Conservation (phyloP, 208 protist genomes). For the Trypanosoma caninum region DNA sequence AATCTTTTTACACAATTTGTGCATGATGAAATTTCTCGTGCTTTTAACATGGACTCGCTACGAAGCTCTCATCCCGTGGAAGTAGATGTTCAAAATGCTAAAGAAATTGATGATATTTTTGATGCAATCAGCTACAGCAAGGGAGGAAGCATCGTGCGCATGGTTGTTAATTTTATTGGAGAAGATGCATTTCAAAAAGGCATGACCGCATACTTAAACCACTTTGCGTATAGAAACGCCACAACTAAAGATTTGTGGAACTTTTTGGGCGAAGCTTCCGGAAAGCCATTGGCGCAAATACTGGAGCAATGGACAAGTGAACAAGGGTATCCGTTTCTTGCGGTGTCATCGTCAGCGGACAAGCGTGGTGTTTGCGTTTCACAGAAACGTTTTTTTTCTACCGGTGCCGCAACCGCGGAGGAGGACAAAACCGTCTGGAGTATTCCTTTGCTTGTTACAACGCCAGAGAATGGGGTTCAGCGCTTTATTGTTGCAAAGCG, state of each 20-base stretch:
- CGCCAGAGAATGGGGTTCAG: slow-evolving; percentile 12
- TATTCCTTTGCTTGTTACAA: slow-evolving; percentile 40
- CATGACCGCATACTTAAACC: slow-evolving; percentile 71
- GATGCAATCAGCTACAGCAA: slow-evolving; percentile 92
- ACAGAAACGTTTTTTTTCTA: slow-evolving; percentile 38
- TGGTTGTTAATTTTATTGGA: slow-evolving; percentile 86
- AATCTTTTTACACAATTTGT: slow-evolving; percentile 74
- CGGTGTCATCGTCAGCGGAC: slow-evolving; percentile 16
- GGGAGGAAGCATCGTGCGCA: slow-evolving; percentile 81
- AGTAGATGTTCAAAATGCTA: slow-evolving; percentile 75
- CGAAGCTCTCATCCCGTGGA: slow-evolving; percentile 90
- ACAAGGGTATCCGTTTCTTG: slow-evolving; percentile 77
- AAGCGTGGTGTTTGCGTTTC: slow-evolving; percentile 13
- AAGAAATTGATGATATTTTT: slow-evolving; percentile 93
- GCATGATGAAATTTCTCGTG: slow-evolving; percentile 53
- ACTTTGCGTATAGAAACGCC: slow-evolving; percentile 72
- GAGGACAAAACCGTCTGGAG: slow-evolving; percentile 67
- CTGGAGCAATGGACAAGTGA: slow-evolving; percentile 64
- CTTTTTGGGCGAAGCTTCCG: slow-evolving; percentile 55
- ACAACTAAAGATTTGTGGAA: slow-evolving; percentile 86
- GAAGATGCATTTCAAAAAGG: slow-evolving; percentile 72
- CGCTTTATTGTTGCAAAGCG: slow-evolving; percentile 12
- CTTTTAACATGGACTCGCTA: slow-evolving; percentile 80
- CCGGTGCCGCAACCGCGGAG: slow-evolving; percentile 24
- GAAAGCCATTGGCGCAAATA: slow-evolving; percentile 51